Conservation (phyloP, 2,329 filamentous ascomycete genomes). For the Chalara sp. region DNA sequence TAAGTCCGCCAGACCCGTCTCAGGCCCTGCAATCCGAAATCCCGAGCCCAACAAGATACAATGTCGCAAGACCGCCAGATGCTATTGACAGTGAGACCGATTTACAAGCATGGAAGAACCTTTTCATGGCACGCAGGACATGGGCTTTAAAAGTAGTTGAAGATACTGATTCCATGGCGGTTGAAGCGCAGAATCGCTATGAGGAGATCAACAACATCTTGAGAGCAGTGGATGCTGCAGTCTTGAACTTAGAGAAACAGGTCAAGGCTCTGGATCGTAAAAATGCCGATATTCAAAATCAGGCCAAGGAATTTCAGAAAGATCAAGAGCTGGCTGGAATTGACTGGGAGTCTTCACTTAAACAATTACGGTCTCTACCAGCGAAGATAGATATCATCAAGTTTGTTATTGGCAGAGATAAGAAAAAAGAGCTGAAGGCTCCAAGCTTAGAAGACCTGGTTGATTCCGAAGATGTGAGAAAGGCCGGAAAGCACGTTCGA, state of each 20-base stretch:
- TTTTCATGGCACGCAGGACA: conserved; percentile 72
- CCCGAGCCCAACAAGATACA: conserved; percentile 47
- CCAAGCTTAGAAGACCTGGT: conserved; percentile 69
- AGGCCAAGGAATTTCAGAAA: conserved; percentile 59
- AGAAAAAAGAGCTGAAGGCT: conserved; percentile 39
- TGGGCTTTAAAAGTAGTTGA: conserved; percentile 72
- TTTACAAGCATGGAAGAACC: conserved; percentile 77
- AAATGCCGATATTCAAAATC: conserved; percentile 62
- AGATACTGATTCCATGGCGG: conserved; percentile 60
- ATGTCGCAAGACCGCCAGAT: conserved; percentile 67
- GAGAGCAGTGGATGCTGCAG: conserved; percentile 74
- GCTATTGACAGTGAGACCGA: conserved; percentile 73
- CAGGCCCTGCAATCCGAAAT: conserved; percentile 40
- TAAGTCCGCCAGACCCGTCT: conserved; percentile 39
- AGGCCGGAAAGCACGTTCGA: conserved; percentile 60
- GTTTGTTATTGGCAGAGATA: conserved; percentile 52
- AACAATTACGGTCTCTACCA: conserved; percentile 55
- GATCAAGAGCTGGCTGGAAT: conserved; percentile 60
- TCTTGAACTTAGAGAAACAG: conserved; percentile 75
- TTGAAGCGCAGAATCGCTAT: conserved; percentile 57
- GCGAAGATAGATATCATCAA: conserved; percentile 60
- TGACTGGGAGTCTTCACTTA: conserved; percentile 63
- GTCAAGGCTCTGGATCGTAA: conserved; percentile 66
- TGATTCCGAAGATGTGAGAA: conserved; percentile 64
- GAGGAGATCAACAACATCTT: conserved; percentile 70